Base-by-base conservation (phyloP, 148 eudicot genomes). In the Persicaria maculosa region DNA sequence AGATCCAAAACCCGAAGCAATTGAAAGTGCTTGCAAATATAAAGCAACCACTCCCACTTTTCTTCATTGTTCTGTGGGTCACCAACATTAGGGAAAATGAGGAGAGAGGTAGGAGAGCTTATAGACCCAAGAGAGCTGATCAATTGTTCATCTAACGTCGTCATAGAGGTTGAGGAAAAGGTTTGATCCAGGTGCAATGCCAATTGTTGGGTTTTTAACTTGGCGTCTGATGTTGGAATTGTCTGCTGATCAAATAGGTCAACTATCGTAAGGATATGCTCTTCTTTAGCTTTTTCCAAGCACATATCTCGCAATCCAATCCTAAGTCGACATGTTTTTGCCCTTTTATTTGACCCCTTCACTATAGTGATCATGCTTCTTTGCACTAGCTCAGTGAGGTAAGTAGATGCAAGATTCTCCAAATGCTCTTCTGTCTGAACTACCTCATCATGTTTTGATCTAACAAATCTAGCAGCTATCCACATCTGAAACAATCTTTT, bases 401-500 rank as follows among this genome's bases (percentile, higher is more conserved):
- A 68, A 68, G 12, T 68, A 7, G 0, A 1, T 44, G 72, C 72
- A 68, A 68, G 22, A 44, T 44, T 68, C 72, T 68, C 50, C 47
- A 67, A 44, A 40, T 4, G 1, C 47, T 40, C 46, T 4, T 67
- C 8, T 12, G 44, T 44, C 9, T 4, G n/a, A 17, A 57, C 62
- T 31, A 2, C 40, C 17, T 67, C n/a, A 40, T 67, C 46, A 15
- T 69, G 72, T 16, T 69, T n/a, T 45, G 50, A 45, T 19, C 22
- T n/a, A 2, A 69, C 72, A 44, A 69, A 69, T 7, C 72, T 50
- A 44, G 20, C 72, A 69, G 72, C 72, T 44, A 69, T 47, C 72
- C 72, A 69, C 72, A 45, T 69, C 14, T 47, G 20, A 69, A 17
- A 69, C 50, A 69, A 9, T 9, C 16, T 69, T 44, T 45, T 44